These are phyloP conservation scores for Thermomucor indicae-seudaticae DNA, from an alignment of 371 early-diverging fungal species.

Conservation along the genomic window DNA sequence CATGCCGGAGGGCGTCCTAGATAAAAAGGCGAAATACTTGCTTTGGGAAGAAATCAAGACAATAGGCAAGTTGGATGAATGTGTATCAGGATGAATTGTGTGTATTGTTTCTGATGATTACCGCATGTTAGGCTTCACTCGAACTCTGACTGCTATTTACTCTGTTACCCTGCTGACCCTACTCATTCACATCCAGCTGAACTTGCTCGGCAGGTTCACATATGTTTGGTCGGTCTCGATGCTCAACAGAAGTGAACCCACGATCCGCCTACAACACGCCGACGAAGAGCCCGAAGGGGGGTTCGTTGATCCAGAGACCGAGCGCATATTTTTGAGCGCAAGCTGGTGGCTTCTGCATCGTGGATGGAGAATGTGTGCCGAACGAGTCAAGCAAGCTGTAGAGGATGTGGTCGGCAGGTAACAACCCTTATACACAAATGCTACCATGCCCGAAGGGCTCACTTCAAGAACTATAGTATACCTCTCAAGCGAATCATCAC, in stretches of 20 bases:
- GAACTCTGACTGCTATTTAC: constrained; percentile 80
- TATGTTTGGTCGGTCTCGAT: constrained; percentile 85
- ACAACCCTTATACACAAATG: neutral
- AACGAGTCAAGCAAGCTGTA: constrained; percentile 62
- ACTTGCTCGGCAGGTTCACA: constrained; percentile 85
- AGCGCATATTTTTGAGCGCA: constrained; percentile 81
- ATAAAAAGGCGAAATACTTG: constrained; percentile 60
- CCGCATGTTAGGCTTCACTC: constrained; percentile 63
- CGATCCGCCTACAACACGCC: constrained; percentile 44
- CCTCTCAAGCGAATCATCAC: constrained; percentile 27
- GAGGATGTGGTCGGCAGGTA: constrained; percentile 65
- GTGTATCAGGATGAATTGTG: neutral
- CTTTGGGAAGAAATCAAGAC: constrained; percentile 90
- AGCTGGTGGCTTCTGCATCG: constrained; percentile 91
- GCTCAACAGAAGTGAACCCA: constrained; percentile 47
- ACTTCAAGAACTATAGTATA: constrained; percentile 16
- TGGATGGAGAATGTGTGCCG: constrained; percentile 78
- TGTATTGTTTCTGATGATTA: neutral
- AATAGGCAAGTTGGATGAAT: constrained; percentile 50
- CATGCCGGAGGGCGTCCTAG: constrained; percentile 26
- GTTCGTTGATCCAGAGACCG: constrained; percentile 52
- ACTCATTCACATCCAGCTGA: constrained; percentile 84
- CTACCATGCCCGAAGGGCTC: neutral
- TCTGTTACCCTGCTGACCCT: constrained; percentile 74
- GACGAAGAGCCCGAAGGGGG: constrained; percentile 33